These are phyloP conservation scores for Fusarium chlamydosporum DNA, from an alignment of 2,329 filamentous ascomycete species.

Conservation along the genomic window DNA sequence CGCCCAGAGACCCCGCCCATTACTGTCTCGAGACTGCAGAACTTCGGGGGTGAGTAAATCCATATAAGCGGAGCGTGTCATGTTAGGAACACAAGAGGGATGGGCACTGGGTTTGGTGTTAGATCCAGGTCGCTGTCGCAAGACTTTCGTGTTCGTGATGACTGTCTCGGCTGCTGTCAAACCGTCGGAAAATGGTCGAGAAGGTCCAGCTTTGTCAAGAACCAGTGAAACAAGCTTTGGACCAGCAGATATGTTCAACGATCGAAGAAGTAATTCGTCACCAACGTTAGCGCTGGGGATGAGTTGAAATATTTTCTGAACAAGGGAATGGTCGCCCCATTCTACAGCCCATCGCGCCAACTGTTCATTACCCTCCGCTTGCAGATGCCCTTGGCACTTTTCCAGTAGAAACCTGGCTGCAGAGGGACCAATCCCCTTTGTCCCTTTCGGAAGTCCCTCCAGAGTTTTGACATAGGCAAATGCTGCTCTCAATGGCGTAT, in stretches of 20 bases:
- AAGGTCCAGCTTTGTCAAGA: slow-evolving; percentile 38
- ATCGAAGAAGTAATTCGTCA: slow-evolving; percentile 43
- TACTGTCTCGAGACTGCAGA: slow-evolving; percentile 36
- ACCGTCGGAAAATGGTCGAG: slow-evolving; percentile 36
- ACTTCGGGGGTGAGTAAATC: slow-evolving; percentile 48
- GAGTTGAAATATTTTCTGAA: slow-evolving; percentile 37
- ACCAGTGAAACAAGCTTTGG: slow-evolving; percentile 46
- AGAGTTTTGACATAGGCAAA: slow-evolving; percentile 43
- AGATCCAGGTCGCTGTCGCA: background rate
- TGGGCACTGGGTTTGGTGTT: slow-evolving; percentile 35
- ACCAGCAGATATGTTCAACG: slow-evolving; percentile 48
- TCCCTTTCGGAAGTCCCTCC: background rate
- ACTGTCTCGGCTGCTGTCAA: slow-evolving; percentile 52
- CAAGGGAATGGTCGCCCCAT: slow-evolving; percentile 50
- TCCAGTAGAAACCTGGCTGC: slow-evolving; percentile 43
- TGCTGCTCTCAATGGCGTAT: slow-evolving; percentile 54
- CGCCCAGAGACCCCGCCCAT: slow-evolving; percentile 46
- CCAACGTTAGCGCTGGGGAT: slow-evolving; percentile 26
- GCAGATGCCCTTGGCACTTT: slow-evolving; percentile 19
- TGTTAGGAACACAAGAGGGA: slow-evolving; percentile 44
- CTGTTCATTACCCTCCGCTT: slow-evolving; percentile 3
- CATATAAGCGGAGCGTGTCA: slow-evolving; percentile 33
- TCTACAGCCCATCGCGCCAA: slow-evolving; percentile 44
- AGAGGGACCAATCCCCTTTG: background rate
- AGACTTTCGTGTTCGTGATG: slow-evolving; percentile 47